These are phyloP conservation scores for Candida incommunis DNA, from an alignment of 805 yeast species.

Conservation along the genomic window DNA sequence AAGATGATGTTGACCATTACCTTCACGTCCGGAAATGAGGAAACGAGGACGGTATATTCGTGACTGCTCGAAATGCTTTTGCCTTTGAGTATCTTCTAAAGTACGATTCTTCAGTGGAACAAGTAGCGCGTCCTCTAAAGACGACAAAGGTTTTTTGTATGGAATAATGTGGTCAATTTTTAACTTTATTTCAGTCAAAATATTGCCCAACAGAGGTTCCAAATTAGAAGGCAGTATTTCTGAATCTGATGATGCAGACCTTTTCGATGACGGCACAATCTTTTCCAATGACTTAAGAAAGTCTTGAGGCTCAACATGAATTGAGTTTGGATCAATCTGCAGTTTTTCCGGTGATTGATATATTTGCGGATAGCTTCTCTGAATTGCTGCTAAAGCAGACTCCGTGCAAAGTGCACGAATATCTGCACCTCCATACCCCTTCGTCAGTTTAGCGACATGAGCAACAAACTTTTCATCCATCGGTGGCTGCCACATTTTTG, in stretches of 20 bases:
- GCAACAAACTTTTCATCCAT: slow-evolving; percentile 41
- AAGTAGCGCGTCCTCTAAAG: slow-evolving; percentile 57
- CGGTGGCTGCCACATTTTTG: slow-evolving; percentile 78
- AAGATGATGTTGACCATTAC: slow-evolving; percentile 78
- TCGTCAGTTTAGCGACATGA: slow-evolving; percentile 65
- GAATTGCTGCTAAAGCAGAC: slow-evolving; percentile 85
- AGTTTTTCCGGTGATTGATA: slow-evolving; percentile 64
- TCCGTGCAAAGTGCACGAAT: slow-evolving; percentile 89
- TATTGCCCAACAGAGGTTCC: slow-evolving; percentile 43
- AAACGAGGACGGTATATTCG: slow-evolving; percentile 75
- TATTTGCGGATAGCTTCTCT: slow-evolving; percentile 85
- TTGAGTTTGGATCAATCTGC: slow-evolving; percentile 52
- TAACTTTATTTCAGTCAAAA: slow-evolving; percentile 31
- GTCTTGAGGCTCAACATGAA: slow-evolving; percentile 66
- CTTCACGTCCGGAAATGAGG: slow-evolving; percentile 54
- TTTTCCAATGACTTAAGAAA: slow-evolving; percentile 76
- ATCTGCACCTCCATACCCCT: slow-evolving; percentile 98
- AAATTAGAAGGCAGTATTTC: slow-evolving; percentile 64
- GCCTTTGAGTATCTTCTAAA: slow-evolving; percentile 61
- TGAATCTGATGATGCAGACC: slow-evolving; percentile 52
- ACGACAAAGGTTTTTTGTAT: slow-evolving; percentile 33
- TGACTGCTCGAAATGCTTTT: slow-evolving; percentile 37
- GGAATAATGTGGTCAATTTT: slow-evolving; percentile 53
- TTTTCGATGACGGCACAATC: slow-evolving; percentile 82
- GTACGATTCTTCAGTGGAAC: slow-evolving; percentile 38